Evolutionary conservation across 1,139 yeast species (phyloP).

Genomic region (Yarrowia galli): DNA sequence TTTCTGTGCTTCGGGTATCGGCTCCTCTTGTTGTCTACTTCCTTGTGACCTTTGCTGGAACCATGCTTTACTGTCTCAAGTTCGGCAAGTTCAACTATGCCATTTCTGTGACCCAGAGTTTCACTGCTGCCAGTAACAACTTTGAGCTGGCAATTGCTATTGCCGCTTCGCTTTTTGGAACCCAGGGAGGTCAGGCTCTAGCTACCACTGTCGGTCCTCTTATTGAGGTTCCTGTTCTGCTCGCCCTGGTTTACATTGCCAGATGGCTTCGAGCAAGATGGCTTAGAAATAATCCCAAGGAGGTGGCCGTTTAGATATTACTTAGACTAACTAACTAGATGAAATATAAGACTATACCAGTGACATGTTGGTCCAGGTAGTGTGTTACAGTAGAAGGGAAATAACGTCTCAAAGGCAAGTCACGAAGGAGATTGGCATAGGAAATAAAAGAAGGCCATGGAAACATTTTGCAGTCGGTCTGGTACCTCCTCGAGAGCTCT

Average conservation of each 20-base stretch:
- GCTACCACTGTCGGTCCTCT: constrained; percentile 70
- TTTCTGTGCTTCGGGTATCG: constrained; percentile 60
- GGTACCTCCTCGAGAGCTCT: too few species aligned
- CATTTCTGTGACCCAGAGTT: constrained; percentile 59
- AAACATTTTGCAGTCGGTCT: too few species aligned
- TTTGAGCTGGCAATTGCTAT: constrained; percentile 63
- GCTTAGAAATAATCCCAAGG: not conserved
- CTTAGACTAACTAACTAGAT: too few species aligned
- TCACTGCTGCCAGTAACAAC: constrained; percentile 66
- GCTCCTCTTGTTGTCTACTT: constrained; percentile 62
- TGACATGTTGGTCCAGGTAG: too few species aligned
- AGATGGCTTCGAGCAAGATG: constrained; percentile 4
- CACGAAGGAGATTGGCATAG: too few species aligned
- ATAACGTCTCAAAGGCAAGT: too few species aligned
- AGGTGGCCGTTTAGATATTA: not conserved
- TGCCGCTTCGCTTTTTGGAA: constrained; percentile 62
- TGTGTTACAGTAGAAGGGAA: too few species aligned
- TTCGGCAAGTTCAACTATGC: constrained; percentile 54
- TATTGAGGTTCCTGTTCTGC: constrained; percentile 62
- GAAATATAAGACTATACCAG: too few species aligned
- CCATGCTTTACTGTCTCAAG: constrained; percentile 48
- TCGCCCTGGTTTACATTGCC: constrained; percentile 51
- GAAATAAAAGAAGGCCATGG: too few species aligned
- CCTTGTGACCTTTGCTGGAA: constrained; percentile 58
- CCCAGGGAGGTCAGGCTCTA: constrained; percentile 61